Base-by-base conservation (phyloP, 1,139 yeast species). In the Geotrichum bryndzae region DNA sequence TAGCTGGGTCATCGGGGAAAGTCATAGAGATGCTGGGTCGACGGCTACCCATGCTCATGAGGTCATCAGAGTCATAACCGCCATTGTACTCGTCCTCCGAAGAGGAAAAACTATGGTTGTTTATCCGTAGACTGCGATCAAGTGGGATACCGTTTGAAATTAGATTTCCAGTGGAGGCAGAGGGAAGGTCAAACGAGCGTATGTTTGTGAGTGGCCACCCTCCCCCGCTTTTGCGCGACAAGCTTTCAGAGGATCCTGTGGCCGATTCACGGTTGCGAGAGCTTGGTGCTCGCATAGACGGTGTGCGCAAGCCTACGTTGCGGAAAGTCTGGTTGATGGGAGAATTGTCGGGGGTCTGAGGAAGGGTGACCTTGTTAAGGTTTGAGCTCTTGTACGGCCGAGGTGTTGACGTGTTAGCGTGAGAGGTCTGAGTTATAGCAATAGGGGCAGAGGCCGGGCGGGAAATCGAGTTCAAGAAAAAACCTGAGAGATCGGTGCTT, bases 31-130 rank as follows among this genome's bases (percentile, higher is more conserved):
- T 38, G 18, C 61, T 60, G n/a, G 68, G 64, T 11, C 70, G 56
- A n/a, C 71, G 57, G 54, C 70, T 69, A 23, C 46, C 22, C 46
- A 64, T 58, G 54, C 69, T 67, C 70, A 68, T 67, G 22, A 69
- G 61, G 45, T 69, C 71, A 57, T 69, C 72, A 8, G 71, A 69
- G 51, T 69, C 72, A 56, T 69, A 69, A 5, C 64, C 69, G n/a
- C 64, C 64, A 15, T 59, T 66, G 31, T 38, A 54, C 31, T 67
- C 68, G n/a, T 66, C 69, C 13, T 61, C 64, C 25, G 67, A 63
- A 10, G 69, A 66, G 3, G 69, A 66, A 2, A 68, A 65, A 31
- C 51, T 38, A 18, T 29, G 33, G 18, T 46, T 18, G 23, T 54
- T 35, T 23, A 23, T 5, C 18, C 29, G 15, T 54, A 38, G 18